Conservation (phyloP, 768 basidiomycete genomes). For the Collybia sordida region DNA sequence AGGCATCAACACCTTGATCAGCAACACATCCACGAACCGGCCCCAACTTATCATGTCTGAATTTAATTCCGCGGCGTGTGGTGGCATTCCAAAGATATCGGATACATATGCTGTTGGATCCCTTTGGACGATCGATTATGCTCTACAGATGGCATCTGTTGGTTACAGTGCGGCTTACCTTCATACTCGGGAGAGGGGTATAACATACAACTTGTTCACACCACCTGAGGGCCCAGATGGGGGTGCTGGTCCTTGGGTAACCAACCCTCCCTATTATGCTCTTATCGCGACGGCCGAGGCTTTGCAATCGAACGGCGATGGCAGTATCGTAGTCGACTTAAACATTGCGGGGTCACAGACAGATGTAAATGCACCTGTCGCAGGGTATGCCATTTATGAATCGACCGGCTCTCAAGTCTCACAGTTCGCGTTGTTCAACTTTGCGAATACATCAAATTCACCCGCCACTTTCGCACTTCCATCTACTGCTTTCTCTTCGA, state of each 20-base stretch:
- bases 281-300: constrained; percentile 46
- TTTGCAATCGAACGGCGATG: constrained; percentile 33
- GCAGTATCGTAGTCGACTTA: constrained; percentile 46
- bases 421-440: constrained; percentile 51
- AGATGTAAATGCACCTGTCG: constrained; percentile 36
- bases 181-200: constrained; percentile 54
- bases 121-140: constrained; percentile 53
- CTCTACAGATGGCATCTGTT: constrained; percentile 47
- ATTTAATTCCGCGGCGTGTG: constrained; percentile 55
- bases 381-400: constrained; percentile 64
- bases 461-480: constrained; percentile 37
- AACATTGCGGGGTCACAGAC: constrained; percentile 36
- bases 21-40: constrained; percentile 24
- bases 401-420: constrained; percentile 38
- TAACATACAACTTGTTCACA: constrained; percentile 50
- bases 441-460: constrained; percentile 40
- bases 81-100: constrained; percentile 48
- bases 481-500: constrained; percentile 23
- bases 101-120: constrained; percentile 51
- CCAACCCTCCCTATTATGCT: constrained; percentile 51
- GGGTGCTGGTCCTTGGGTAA: constrained; percentile 41
- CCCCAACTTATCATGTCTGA: constrained; percentile 50
- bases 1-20: constrained; percentile 35
- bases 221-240: constrained; percentile 38
- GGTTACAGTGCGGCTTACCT: constrained; percentile 49